phyloP scores from a whole-genome alignment of 2,329 filamentous ascomycete species.

The Paecilomyces variotii region DNA sequence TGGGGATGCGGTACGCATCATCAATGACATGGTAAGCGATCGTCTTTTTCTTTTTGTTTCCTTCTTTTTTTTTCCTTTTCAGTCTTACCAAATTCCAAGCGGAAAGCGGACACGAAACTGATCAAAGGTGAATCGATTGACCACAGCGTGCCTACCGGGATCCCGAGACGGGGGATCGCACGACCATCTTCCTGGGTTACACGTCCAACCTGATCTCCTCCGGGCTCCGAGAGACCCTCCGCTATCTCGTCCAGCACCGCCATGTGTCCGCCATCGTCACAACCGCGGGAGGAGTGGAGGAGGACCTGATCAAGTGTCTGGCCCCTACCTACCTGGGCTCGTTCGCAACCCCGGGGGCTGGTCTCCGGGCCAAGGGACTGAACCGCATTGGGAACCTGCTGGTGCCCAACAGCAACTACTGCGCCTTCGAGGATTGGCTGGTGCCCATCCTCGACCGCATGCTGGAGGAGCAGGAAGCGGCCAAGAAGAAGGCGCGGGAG shows the following conservation, averaged over 20 bases:
- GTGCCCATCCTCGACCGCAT: slow-evolving; percentile 90
- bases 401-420: slow-evolving; percentile 96
- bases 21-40: slow-evolving; percentile 78
- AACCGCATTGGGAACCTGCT: slow-evolving; percentile 95
- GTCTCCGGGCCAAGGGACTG: slow-evolving; percentile 73
- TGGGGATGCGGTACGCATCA: slow-evolving; percentile 79
- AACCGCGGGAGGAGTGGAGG: slow-evolving; percentile 89
- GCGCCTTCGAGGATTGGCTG: slow-evolving; percentile 95
- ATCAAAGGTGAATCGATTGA: not conserved
- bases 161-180: slow-evolving; percentile 66
- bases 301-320: slow-evolving; percentile 97
- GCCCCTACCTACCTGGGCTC: slow-evolving; percentile 87
- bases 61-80: not conserved
- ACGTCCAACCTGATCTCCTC: slow-evolving; percentile 97
- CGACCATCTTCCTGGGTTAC: slow-evolving; percentile 95
- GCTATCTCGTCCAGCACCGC: slow-evolving; percentile 86
- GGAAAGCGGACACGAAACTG: not conserved
- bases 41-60: too few relatives aligned
- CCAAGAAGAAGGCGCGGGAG: slow-evolving; percentile 47
- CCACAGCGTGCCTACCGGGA: slow-evolving; percentile 69
- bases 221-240: slow-evolving; percentile 80
- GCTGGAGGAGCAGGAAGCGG: slow-evolving; percentile 85
- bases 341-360: slow-evolving; percentile 69
- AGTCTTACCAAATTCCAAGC: not conserved
- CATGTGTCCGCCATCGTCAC: slow-evolving; percentile 92